Evolutionary conservation across 345 rosid species (phyloP), one percentile per base, ranked within the genome.

Genomic region (Litchi chinensis): DNA sequence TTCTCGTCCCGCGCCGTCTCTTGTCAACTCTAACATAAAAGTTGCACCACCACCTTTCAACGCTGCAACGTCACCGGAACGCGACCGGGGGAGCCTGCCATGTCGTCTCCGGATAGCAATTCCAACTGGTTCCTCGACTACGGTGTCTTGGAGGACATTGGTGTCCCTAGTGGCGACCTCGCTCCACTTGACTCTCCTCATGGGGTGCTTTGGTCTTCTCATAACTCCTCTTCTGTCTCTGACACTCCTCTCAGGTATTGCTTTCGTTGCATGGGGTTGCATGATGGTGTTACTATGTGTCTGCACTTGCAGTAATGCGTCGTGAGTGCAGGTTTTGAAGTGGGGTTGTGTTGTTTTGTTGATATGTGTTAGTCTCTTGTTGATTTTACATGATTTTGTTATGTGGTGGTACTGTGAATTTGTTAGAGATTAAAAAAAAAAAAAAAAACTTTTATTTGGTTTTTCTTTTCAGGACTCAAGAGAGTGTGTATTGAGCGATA

Each of bases 111-210:
- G 3, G 71, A 63, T 32, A 85, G 84, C 15, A 82, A 74, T 75
- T 73, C 80, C 74, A 85, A 77, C 71, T 89, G 90, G 92, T 71
- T 81, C 18, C 85, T 84, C 59, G 92, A 87, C 44, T 80, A 79
- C 57, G 76, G 76, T n/a, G 74, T 89, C 78, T 77, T 85, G 22
- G 85, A 75, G 43, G 89, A 82, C 76, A 76, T 87, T 73, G 72
- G 86, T 15, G 85, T 81, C 66, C 85, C 88, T 65, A 86, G 77
- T 60, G 87, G 88, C 9, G 86, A 83, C 44, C 85, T 82, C 11
- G 87, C 83, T 19, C 71, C 85, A 6, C 84, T 87, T 64, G 86
- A 84, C 28, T 72, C 80, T 68, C 46, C 84, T 1, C 28, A 26
- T 26, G 76, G 76, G 22, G 67, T 73, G 39, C 74, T 83, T 22